These are phyloP conservation scores for Podospora didyma DNA, from an alignment of 495 filamentous ascomycete species.

Conservation along the genomic window DNA sequence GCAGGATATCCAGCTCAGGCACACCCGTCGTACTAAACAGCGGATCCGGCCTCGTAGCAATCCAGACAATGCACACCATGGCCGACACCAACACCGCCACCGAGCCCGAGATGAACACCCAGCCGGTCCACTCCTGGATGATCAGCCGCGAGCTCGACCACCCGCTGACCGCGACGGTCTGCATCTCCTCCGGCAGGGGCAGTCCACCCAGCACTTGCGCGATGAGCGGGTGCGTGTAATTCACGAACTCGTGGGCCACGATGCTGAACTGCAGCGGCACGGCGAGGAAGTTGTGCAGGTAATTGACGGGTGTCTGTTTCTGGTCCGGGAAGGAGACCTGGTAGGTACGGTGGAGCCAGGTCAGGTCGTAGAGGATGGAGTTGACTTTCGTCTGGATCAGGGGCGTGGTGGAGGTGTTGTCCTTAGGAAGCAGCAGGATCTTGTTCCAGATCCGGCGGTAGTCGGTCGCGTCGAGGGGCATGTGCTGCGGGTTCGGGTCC, in stretches of 20 bases:
- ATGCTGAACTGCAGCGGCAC: constrained; percentile 19
- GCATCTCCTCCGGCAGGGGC: constrained; percentile 5
- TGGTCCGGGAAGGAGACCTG: constrained; percentile 10
- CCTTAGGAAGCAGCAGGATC: constrained; percentile 1
- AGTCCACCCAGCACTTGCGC: neutral
- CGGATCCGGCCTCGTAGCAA: constrained; percentile 15
- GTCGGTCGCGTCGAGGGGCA: neutral
- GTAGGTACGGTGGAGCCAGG: constrained; percentile 16
- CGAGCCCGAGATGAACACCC: constrained; percentile 12
- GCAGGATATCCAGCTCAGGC: constrained; percentile 10
- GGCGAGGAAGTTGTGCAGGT: constrained; percentile 18
- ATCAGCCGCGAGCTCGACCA: constrained; percentile 5
- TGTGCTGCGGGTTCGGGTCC: neutral
- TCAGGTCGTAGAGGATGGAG: constrained; percentile 10
- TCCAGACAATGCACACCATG: constrained; percentile 36
- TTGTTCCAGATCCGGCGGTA: neutral
- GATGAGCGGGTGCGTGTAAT: constrained; percentile 3
- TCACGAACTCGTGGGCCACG: constrained; percentile 9
- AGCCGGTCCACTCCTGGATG: constrained; percentile 15
- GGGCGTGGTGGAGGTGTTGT: neutral
- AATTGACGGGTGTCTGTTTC: constrained; percentile 7
- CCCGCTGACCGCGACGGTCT: constrained; percentile 6
- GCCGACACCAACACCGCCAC: constrained; percentile 22
- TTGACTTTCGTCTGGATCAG: constrained; percentile 1
- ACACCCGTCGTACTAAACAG: constrained; percentile 3